Conservation (phyloP, 257 asterid species). For the Leptodermis oblonga region DNA sequence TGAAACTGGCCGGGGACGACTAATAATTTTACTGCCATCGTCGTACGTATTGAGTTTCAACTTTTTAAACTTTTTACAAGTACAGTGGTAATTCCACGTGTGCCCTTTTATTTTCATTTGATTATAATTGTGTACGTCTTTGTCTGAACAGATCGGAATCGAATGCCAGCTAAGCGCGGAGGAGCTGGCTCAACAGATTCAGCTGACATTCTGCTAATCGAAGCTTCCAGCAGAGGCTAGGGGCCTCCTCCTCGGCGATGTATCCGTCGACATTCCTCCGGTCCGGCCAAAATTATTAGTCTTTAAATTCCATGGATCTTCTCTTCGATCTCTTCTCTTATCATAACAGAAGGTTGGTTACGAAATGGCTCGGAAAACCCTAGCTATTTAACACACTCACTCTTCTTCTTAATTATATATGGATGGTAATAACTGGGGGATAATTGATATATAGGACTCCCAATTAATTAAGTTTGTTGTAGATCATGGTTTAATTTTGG, state of each 20-base stretch:
- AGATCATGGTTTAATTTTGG: not conserved
- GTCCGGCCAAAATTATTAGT: not conserved
- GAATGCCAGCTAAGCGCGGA: conserved; percentile 98
- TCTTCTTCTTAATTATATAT: not conserved
- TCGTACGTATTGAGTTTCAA: not conserved
- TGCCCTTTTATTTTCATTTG: too few species aligned
- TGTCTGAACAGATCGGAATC: conserved; percentile 61
- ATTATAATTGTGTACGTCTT: too few species aligned
- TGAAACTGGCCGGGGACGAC: not conserved
- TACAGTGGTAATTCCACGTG: too few species aligned
- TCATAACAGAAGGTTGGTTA: not conserved
- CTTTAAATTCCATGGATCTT: too few species aligned
- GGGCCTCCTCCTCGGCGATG: too few species aligned
- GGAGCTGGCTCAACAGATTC: conserved; percentile 85
- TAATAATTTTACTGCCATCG: not conserved
- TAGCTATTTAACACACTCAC: not conserved
- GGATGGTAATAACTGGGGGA: not conserved
- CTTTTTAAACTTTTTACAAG: too few species aligned
- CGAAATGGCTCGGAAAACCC: not conserved
- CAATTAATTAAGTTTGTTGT: not conserved
- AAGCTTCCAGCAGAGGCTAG: conserved; percentile 18
- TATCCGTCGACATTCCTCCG: too few species aligned
- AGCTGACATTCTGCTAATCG: conserved; percentile 72
- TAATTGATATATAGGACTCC: not conserved
- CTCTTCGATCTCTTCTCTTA: not conserved